A percentile compares a stretch with the other conserved stretches of the same genome.
These are phyloP conservation scores for Morella rubra DNA, from an alignment of 306 rosid genomes.

Conservation along the genomic window DNA sequence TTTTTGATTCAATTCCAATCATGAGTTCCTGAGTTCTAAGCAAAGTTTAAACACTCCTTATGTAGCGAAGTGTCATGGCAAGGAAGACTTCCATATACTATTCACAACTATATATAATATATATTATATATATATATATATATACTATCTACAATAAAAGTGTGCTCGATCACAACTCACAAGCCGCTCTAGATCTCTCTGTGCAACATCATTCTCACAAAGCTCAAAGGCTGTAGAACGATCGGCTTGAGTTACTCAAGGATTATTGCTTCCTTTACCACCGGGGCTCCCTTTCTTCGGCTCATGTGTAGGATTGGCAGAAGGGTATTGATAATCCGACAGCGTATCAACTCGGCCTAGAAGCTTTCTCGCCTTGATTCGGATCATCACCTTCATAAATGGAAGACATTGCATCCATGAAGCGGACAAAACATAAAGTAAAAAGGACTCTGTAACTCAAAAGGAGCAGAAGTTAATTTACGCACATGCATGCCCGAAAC, in stretches of 20 bases:
- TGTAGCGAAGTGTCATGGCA: neutral
- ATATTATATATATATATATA: too few species aligned
- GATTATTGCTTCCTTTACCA: constrained; percentile 20
- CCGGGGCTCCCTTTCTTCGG: constrained; percentile 36
- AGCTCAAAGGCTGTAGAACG: neutral
- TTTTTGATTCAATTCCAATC: neutral
- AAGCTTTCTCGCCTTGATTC: constrained; percentile 40
- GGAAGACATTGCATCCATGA: neutral
- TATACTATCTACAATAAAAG: too few species aligned
- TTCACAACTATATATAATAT: neutral
- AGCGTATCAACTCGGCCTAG: constrained; percentile 33
- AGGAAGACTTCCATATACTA: neutral
- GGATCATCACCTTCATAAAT: constrained; percentile 14
- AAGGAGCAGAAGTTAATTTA: neutral
- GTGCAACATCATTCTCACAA: neutral
- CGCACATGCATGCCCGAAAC: neutral
- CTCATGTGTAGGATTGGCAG: constrained; percentile 50
- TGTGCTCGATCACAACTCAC: neutral
- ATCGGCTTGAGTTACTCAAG: neutral
- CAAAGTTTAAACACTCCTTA: neutral
- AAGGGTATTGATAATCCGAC: constrained; percentile 45
- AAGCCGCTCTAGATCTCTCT: neutral
- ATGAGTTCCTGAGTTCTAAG: neutral
- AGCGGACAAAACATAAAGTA: neutral
- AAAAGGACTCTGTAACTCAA: too few species aligned